Conservation (phyloP, 1,139 yeast species). For the Pneumocystis oryctolagi region DNA sequence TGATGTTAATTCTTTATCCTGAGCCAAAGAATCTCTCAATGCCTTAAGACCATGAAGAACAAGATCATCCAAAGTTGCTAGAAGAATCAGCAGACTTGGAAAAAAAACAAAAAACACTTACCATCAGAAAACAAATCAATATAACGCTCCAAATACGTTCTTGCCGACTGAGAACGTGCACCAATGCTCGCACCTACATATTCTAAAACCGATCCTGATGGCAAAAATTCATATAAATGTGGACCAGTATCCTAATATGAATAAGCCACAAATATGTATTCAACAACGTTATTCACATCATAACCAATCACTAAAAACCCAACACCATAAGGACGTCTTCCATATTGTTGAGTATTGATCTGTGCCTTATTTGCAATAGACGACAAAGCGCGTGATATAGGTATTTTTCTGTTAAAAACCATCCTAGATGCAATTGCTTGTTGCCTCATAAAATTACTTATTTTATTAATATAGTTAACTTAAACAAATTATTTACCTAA, state of each 20-base stretch:
- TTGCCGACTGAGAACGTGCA: slow-evolving; percentile 95
- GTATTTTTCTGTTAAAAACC: slow-evolving; percentile 77
- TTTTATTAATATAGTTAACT: neutral
- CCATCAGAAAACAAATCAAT: slow-evolving; percentile 45
- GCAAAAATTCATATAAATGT: slow-evolving; percentile 87
- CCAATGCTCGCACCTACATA: slow-evolving; percentile 93
- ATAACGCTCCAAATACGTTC: slow-evolving; percentile 84
- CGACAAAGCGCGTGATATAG: slow-evolving; percentile 69
- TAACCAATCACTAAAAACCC: slow-evolving; percentile 84
- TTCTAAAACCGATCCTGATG: slow-evolving; percentile 86
- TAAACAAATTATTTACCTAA: slow-evolving; percentile 10
- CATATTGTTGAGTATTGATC: slow-evolving; percentile 87
- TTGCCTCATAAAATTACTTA: slow-evolving; percentile 75
- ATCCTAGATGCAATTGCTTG: slow-evolving; percentile 81
- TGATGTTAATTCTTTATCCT: slow-evolving; percentile 76
- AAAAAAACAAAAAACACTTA: neutral
- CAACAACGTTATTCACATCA: slow-evolving; percentile 29
- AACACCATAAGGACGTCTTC: slow-evolving; percentile 95
- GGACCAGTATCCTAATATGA: slow-evolving; percentile 60
- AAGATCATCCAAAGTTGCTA: slow-evolving; percentile 51
- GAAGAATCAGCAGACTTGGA: neutral
- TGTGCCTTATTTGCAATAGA: slow-evolving; percentile 94
- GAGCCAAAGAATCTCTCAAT: slow-evolving; percentile 81
- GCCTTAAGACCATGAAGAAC: slow-evolving; percentile 82
- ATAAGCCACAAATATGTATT: neutral